Evolutionary conservation across 2,329 filamentous ascomycete species (phyloP), one percentile per base, ranked within the genome.

Genomic region (Cercospora canescens): DNA sequence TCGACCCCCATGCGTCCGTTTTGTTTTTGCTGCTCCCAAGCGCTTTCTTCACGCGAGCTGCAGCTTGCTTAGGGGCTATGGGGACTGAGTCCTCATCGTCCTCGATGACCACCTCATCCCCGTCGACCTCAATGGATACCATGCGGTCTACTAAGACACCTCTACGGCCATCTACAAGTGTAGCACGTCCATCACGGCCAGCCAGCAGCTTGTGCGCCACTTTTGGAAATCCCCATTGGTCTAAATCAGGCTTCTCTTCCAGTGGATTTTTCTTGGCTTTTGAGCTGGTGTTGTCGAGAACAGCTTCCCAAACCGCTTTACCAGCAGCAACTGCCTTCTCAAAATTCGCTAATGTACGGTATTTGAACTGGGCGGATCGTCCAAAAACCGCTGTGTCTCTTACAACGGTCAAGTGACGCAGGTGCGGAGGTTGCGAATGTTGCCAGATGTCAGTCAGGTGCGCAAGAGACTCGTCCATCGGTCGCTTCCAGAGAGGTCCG

Each of bases 361-460:
- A 87, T 8, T 85, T 74, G 74, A 86, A 89, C 66, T 85, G 82
- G 12, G 80, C 78, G 32, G 78, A 75, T 18, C 83, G 84, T 12
- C 79, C 77, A 14, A 79, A 79, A 14, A 85, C 79, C 2, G 80
- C 78, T 6, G 82, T 84, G 62, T 88, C 86, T 67, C 86, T 79
- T 35, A 89, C 80, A 32, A 89, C 78, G 11, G 84, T 81, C 16
- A 88, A 76, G 71, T 88, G 86, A 18, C 84, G 82, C 24, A 89
- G 78, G 73, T 87, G 82, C 3, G 78, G 76, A 26, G 87, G 87
- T 70, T 89, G 87, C n/a, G 84, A 85, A 16, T 83, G 71, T 62
- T 86, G 82, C 83, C 86, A 88, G 62, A 81, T 78, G 63, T 87
- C 83, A 1, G 84, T 84, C 39, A 89, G 70, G 28, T 85, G 82